Evolutionary conservation across 2,329 filamentous ascomycete genomes (phyloP).

Genomic region (Pleoardoris graminearum): DNA sequence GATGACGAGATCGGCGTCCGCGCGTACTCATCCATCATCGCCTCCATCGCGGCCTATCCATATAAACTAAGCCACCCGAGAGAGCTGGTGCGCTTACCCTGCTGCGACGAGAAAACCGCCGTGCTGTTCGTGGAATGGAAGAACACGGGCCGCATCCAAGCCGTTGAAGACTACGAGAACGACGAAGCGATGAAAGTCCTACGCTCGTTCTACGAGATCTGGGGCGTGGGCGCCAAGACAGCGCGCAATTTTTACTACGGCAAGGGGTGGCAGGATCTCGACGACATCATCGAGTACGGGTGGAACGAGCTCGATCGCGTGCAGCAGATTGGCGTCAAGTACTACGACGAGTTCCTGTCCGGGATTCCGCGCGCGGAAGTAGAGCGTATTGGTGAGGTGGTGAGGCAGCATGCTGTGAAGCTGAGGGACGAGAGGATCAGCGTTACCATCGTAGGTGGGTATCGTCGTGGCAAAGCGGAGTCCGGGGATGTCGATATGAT

Average conservation of each 20-base stretch:
- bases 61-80: constrained; percentile 52
- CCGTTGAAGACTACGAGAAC: constrained; percentile 64
- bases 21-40: constrained; percentile 87
- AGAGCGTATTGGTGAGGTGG: constrained; percentile 65
- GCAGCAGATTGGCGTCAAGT: constrained; percentile 94
- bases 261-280: constrained; percentile 77
- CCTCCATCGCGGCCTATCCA: constrained; percentile 80
- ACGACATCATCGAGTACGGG: constrained; percentile 82
- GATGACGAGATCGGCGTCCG: constrained; percentile 79
- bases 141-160: constrained; percentile 62
- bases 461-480: constrained; percentile 73
- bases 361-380: constrained; percentile 76
- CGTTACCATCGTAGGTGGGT: constrained; percentile 74
- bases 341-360: constrained; percentile 79
- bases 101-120: constrained; percentile 80
- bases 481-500: constrained; percentile 87
- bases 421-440: constrained; percentile 61
- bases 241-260: constrained; percentile 79
- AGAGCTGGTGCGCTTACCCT: constrained; percentile 64
- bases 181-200: constrained; percentile 69
- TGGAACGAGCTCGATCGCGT: constrained; percentile 76
- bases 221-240: constrained; percentile 85
- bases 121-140: constrained; percentile 77
- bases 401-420: constrained; percentile 68
- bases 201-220: constrained; percentile 77